Conservation (phyloP, 1,284 basidiomycete species). For the Trichosporon coremiiforme region DNA sequence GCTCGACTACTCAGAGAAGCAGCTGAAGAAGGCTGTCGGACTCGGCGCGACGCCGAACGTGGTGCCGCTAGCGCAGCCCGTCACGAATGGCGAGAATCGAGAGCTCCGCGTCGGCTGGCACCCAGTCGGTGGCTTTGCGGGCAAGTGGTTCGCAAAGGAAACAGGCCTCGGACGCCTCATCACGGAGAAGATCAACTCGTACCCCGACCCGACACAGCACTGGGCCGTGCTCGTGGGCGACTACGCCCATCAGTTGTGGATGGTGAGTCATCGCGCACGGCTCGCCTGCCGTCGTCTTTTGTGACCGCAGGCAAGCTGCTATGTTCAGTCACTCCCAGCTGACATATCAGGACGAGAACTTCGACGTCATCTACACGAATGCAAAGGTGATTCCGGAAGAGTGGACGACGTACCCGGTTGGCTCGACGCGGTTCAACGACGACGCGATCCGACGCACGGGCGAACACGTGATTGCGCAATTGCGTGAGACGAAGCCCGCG, state of each 20-base stretch:
- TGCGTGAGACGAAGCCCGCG: constrained; percentile 21
- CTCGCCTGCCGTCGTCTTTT: too few species aligned
- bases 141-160: constrained; percentile 30
- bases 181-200: constrained; percentile 31
- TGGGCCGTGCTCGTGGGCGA: constrained; percentile 32
- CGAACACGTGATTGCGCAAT: constrained; percentile 24
- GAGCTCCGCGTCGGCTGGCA: constrained; percentile 29
- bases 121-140: constrained; percentile 29
- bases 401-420: constrained; percentile 27
- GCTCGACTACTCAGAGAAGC: constrained; percentile 21
- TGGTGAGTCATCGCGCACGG: constrained; percentile 26
- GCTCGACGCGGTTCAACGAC: constrained; percentile 31
- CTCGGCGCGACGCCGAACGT: constrained; percentile 29
- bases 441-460: constrained; percentile 29
- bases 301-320: too few species aligned
- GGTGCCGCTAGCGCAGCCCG: constrained; percentile 20
- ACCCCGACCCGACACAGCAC: constrained; percentile 33
- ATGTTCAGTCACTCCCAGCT: background rate
- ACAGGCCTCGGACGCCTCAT: constrained; percentile 30
- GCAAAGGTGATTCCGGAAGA: constrained; percentile 23
- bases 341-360: constrained; percentile 31
- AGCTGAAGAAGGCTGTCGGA: constrained; percentile 24
- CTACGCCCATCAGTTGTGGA: constrained; percentile 33
- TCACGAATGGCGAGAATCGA: constrained; percentile 12
- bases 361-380: constrained; percentile 33